Conservation (phyloP, 2,329 filamentous ascomycete genomes). For the Cladosporium sp. region DNA sequence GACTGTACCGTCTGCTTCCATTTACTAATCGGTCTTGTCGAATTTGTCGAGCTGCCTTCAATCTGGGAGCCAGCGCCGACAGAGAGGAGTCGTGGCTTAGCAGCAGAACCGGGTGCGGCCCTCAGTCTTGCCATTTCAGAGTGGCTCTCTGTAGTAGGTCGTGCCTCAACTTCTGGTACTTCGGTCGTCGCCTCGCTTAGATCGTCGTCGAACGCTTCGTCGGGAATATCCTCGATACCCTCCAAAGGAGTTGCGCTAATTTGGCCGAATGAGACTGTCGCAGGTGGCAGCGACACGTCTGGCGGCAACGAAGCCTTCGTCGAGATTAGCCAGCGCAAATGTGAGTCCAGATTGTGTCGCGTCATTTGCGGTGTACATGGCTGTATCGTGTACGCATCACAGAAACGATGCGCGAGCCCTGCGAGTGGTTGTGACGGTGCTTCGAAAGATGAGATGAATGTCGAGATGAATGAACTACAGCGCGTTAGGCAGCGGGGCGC, state of each 20-base stretch:
- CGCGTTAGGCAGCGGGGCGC: conserved; percentile 9
- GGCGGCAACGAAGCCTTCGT: conserved; percentile 40
- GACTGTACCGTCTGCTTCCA: conserved; percentile 14
- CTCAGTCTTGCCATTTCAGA: conserved; percentile 47
- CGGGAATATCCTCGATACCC: conserved; percentile 18
- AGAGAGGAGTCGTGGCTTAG: conserved; percentile 38
- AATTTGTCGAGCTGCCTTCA: neutral
- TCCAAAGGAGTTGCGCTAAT: conserved; percentile 1
- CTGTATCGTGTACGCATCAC: conserved; percentile 13
- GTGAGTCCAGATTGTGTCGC: conserved; percentile 49
- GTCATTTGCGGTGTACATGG: conserved; percentile 43
- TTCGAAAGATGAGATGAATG: conserved; percentile 7
- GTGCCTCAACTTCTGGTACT: conserved; percentile 4
- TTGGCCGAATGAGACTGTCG: conserved; percentile 17
- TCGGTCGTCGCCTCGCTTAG: conserved; percentile 13
- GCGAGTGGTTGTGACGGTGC: neutral
- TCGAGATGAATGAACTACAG: neutral
- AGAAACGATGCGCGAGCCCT: neutral
- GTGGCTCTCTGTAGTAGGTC: neutral
- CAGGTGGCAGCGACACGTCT: conserved; percentile 17
- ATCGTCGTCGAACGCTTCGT: conserved; percentile 18
- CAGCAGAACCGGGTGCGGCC: conserved; percentile 44
- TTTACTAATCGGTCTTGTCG: neutral
- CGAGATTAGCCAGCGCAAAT: conserved; percentile 50
- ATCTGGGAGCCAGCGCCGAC: neutral